Evolutionary conservation across 305 asterid genomes (phyloP).

Genomic region (Solanum hybrid): DNA sequence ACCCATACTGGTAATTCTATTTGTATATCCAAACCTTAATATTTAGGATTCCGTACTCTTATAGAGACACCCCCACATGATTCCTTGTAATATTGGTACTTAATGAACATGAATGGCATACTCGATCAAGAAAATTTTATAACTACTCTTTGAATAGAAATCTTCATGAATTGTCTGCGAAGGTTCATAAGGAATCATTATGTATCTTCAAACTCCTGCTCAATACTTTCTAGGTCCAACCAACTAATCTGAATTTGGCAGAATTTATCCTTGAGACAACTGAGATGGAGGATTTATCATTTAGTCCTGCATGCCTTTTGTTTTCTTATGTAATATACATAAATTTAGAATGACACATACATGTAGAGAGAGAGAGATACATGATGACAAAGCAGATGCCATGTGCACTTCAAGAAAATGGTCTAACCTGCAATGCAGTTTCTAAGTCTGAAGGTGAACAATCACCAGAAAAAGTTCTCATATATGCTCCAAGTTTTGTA

Average conservation of each 20-base stretch:
- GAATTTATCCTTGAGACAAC: neutral
- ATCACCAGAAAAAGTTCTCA: constrained; percentile 93
- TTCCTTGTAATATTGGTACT: neutral
- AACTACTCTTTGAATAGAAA: neutral
- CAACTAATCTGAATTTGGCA: neutral
- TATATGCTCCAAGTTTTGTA: constrained; percentile 83
- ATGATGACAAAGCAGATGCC: constrained; percentile 4
- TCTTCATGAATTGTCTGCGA: neutral
- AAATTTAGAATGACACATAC: neutral
- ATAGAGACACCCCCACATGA: neutral
- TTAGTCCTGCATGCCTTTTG: neutral
- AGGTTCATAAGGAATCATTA: neutral
- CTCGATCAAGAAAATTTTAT: neutral
- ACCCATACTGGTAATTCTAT: neutral
- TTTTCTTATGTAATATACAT: neutral
- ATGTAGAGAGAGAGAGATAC: neutral
- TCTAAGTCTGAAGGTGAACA: constrained; percentile 97
- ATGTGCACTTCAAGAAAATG: constrained; percentile 2
- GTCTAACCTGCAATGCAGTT: constrained; percentile 87
- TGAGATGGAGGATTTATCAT: neutral
- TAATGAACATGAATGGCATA: neutral
- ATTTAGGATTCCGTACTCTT: neutral
- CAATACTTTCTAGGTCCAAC: neutral
- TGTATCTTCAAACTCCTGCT: neutral
- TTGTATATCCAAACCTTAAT: neutral